Evolutionary conservation across 345 rosid genomes (phyloP), one percentile per base, ranked within the genome.

Genomic region (Firmiana major): DNA sequence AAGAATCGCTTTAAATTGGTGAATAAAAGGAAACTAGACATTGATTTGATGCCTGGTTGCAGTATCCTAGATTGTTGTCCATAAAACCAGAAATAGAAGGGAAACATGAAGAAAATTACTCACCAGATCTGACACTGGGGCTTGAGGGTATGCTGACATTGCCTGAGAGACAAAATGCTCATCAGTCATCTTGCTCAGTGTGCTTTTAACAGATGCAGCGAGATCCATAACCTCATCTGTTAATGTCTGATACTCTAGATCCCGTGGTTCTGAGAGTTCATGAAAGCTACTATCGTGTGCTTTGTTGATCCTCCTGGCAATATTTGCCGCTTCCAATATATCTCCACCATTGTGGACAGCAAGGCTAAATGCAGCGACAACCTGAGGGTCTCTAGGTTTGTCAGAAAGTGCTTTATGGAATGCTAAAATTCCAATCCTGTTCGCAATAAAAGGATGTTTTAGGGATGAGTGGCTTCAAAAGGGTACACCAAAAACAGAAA

Each of bases 91-190:
- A 45, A 21, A 31, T 34, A 6, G 42, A 48, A 46, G 48, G 45
- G 13, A 22, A 68, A 58, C 13, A 49, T 5, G 51, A 55, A 70
- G 48, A 71, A 26, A 49, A 34, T 19, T 59, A 49, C 90, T 84
- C 75, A 91, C 98, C 91, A 97, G 75, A 86, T 97, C 88, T 0
- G 98, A 91, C 77, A 40, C 78, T 5, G 98, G 97, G 54, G 99
- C 97, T 85, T 85, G 88, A 71, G 91, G 86, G 76, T 85, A 86
- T 45, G 84, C 88, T 45, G 87, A 63, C 91, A 88, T 88, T 53
- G 91, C 91, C 38, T 82, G 88, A 24, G 99, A 90, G 16, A 97
- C 91, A 51, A 51, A 79, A 80, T 85, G 74, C 80, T 80, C 88
- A 84, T 91, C 86, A 0, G 97, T 88, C 93, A 97, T 89, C 75